Base-by-base conservation (phyloP, 225 moss, liverwort and hornwort genomes). In the Marchantia polymorpha region DNA sequence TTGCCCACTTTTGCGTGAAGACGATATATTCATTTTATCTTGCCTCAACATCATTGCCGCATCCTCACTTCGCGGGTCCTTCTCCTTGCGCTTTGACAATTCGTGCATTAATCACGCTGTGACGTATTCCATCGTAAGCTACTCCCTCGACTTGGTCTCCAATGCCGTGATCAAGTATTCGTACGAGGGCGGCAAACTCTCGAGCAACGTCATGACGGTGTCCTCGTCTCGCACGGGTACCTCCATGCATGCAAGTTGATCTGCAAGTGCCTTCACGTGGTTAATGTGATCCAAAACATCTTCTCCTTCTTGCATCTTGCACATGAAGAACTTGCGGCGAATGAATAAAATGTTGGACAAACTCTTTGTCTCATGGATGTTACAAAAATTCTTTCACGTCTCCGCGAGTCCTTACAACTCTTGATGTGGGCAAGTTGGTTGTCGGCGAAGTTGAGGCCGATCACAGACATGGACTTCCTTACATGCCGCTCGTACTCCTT, bases 81-180 rank as follows among this genome's bases (percentile, higher is more conserved):
- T 86, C 54, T 86, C 83, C 71, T 80, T 83, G 0, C 80, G 22
- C 76, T 83, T 82, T 15, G 82, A 25, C 69, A 80, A 70, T 49
- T 77, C 76, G 67, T 83, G 80, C 72, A 86, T 77, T 6, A 83
- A 17, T 0, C 66, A 0, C 19, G 78, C 73, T 3, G 78, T 85
- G 0, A 82, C 56, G 50, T n/a, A 85, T 25, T 85, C 85, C 52
- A 85, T 29, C 0, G 85, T 85, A 20, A 85, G 82, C 27, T 85
- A 74, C 19, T 81, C 17, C 14, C 74, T 75, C 0, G 16, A 66
- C 58, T 48, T 30, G 17, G 85, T 85, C 65, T 85, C 85, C 68
- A 85, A 75, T 0, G 74, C 78, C 0, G 48, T 74, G 78, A 82
- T 85, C 1, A 82, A 25, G 31, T 74, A 14, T 50, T 85, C 78